Evolutionary conservation across 2,329 filamentous ascomycete species (phyloP).

Genomic region (Chalaropsis ovoidea): DNA sequence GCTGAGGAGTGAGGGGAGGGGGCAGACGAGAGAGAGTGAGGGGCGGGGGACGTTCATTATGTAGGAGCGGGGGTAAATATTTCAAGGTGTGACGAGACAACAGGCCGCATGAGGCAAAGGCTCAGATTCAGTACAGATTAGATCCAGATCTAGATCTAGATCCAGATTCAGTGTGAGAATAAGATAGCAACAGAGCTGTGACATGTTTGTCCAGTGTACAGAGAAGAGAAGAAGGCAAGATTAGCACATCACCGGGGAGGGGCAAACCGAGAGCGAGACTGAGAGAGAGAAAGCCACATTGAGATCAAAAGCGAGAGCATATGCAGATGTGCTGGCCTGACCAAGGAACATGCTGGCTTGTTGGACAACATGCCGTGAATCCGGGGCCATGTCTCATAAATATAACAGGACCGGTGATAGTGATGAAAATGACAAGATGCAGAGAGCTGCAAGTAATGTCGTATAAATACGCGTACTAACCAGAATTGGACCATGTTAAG

Average conservation of each 20-base stretch:
- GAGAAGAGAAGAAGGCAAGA: neutral
- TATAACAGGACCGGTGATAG: no score
- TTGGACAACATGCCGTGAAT: no score
- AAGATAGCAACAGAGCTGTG: neutral
- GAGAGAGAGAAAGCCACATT: neutral
- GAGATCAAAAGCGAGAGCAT: no score
- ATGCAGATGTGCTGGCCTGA: no score
- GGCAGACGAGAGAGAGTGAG: neutral
- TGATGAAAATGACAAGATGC: no score
- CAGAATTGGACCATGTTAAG: neutral
- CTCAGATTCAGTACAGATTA: no score
- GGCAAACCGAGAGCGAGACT: neutral
- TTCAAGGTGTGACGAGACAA: neutral
- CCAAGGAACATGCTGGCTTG: no score
- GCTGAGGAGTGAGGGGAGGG: neutral
- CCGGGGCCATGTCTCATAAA: no score
- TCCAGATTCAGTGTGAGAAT: neutral
- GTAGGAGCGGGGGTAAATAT: neutral
- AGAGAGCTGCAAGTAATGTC: no score
- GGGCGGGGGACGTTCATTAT: neutral
- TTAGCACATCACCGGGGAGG: no score
- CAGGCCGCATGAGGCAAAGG: neutral
- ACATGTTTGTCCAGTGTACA: neutral
- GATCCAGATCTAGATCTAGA: neutral
- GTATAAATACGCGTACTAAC: neutral